Conservation (phyloP, 106 monocot genomes). For the Dactylorhiza incarnata region DNA sequence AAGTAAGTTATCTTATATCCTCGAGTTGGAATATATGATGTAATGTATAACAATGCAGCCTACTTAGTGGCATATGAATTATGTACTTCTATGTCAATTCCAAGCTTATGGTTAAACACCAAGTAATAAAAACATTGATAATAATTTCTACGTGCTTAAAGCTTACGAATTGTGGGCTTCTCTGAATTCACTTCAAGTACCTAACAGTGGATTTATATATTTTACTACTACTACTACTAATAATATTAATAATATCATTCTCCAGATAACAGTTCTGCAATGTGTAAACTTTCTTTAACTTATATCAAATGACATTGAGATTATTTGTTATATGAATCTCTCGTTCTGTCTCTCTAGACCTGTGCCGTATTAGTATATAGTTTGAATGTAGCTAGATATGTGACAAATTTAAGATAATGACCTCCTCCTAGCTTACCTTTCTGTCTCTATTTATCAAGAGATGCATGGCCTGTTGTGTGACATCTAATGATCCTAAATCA, state of each 20-base stretch:
- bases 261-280: background rate
- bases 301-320: background rate
- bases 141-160: background rate
- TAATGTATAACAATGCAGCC: background rate
- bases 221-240: background rate
- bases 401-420: no score
- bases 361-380: background rate
- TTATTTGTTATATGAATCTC: background rate
- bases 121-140: background rate
- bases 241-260: background rate
- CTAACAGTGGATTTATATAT: background rate
- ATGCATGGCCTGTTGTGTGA: no score
- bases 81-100: background rate
- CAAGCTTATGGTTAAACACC: background rate
- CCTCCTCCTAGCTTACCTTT: no score
- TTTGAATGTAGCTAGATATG: background rate
- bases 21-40: background rate
- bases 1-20: constrained; percentile 39
- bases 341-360: background rate
- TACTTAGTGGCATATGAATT: background rate
- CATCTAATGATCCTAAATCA: no score
- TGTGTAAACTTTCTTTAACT: background rate
- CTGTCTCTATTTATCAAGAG: no score
- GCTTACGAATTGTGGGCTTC: background rate
- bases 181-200: background rate